Base-by-base conservation (phyloP, 2,329 filamentous ascomycete species). In the Cordyceps cicadae region DNA sequence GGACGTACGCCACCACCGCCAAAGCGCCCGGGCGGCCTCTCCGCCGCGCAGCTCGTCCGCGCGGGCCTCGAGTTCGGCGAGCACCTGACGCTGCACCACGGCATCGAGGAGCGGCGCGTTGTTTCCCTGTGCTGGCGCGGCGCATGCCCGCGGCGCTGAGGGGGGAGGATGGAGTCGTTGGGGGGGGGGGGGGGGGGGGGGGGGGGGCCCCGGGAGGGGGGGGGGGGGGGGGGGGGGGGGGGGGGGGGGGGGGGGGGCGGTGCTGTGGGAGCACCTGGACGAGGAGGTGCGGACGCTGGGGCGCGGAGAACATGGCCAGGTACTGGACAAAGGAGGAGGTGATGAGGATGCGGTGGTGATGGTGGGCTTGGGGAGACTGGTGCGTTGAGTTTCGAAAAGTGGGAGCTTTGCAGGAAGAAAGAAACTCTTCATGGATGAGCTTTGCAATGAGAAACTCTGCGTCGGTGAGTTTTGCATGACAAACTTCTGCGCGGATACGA, bases 131-230 rank as follows among this genome's bases (percentile, higher is more conserved):
- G 0, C 81, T 96, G 2, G 90, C 88, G 14, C 77, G 77, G 66
- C 86, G 85, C 66, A 95, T 95, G 90, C 86, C 89, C 5, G 87
- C 89, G n/a, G n/a, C n/a, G n/a, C n/a, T n/a, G n/a, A n/a, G n/a
- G n/a, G n/a, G n/a, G n/a, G n/a, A n/a, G n/a, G n/a, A n/a, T n/a
- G n/a, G n/a, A n/a, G n/a, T n/a, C n/a, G n/a, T n/a, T n/a, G n/a
- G n/a, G n/a, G n/a, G n/a, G n/a, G n/a, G n/a, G n/a, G n/a, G n/a
- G n/a, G n/a, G n/a, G n/a, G n/a, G n/a, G n/a, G n/a, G n/a, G n/a
- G n/a, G n/a, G n/a, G n/a, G n/a, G n/a, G n/a, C n/a, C n/a, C n/a
- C n/a, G n/a, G n/a, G n/a, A n/a, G n/a, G n/a, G n/a, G n/a, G n/a
- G n/a, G n/a, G n/a, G n/a, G n/a, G n/a, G n/a, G n/a, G n/a, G n/a